Evolutionary conservation across 768 basidiomycete species (phyloP), one percentile per base, ranked within the genome.

Genomic region (Pleurotus eryngii): DNA sequence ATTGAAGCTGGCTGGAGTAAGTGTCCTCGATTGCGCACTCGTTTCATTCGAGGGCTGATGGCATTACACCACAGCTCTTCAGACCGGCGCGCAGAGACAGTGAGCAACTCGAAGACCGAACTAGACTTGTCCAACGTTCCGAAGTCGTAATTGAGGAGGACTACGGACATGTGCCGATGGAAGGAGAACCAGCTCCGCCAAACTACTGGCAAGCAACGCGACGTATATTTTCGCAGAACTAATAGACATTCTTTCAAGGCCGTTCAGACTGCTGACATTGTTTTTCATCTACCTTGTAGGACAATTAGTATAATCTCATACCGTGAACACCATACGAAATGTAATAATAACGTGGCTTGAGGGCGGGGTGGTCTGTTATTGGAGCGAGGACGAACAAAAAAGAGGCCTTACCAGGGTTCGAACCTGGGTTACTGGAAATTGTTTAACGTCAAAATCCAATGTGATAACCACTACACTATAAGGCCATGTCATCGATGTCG

Each of bases 391-490:
- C 30, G 9, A 35, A 11, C 30, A 9, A 35, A 20, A 26, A 26
- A 48, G 49, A 50, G 49, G 49, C 49, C 49, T 50, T 50, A 50
- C 49, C 49, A 50, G 49, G 49, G 49, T 35, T 50, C 49, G 49
- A 50, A 50, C 49, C 49, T 50, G 49, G 49, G 49, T 50, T 50
- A 50, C 49, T 50, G 49, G 49, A 50, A 50, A 35, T 20, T 30
- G 49, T n/a, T n/a, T n/a, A n/a, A 15, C 49, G 9, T 50, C 49
- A 50, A 50, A 50, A 50, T 50, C 49, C 49, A 50, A 20, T 50
- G 49, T 50, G 49, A 50, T 50, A 50, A 50, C 49, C 49, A 50
- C 49, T 50, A 50, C 49, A 50, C 49, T 50, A 50, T 50, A 50
- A 50, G 17, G 49, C 49, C 49, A 17, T n/a, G 26, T 5, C 18